These are phyloP conservation scores for Lepiota subincarnata DNA, from an alignment of 768 basidiomycete genomes.

Conservation along the genomic window DNA sequence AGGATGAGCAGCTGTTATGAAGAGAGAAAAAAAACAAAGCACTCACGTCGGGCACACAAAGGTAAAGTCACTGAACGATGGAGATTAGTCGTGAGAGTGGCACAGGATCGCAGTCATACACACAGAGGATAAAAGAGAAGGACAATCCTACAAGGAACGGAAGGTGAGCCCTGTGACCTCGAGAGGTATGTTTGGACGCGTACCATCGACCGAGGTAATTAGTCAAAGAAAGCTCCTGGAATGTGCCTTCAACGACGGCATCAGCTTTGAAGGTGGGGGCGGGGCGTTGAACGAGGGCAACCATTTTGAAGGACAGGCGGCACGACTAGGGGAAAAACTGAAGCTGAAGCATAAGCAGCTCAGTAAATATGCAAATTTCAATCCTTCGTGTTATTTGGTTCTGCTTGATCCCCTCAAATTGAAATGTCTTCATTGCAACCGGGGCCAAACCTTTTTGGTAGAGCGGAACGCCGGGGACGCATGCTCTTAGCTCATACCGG, in stretches of 20 bases:
- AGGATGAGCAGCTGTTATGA: background rate
- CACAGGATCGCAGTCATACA: conserved; percentile 21
- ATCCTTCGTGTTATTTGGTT: conserved; percentile 23
- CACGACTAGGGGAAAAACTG: conserved; percentile 13
- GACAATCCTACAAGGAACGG: conserved; percentile 60
- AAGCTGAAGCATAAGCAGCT: background rate
- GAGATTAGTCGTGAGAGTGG: background rate
- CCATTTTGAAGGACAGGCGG: conserved; percentile 29
- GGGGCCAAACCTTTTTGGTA: too few relatives aligned
- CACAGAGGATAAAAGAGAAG: conserved; percentile 94
- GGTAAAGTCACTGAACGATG: conserved; percentile 65
- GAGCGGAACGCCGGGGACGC: too few relatives aligned
- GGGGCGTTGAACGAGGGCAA: conserved; percentile 73
- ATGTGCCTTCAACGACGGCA: conserved; percentile 71
- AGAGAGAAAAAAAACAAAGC: background rate
- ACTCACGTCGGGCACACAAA: conserved; percentile 84
- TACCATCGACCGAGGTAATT: conserved; percentile 84
- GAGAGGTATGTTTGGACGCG: conserved; percentile 15
- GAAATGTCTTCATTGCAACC: too few relatives aligned
- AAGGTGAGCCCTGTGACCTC: conserved; percentile 2
- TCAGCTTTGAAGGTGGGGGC: conserved; percentile 78
- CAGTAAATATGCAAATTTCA: conserved; percentile 13
- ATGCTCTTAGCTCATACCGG: too few relatives aligned
- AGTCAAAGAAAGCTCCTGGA: conserved; percentile 71
- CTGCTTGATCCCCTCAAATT: conserved; percentile 14